phyloP scores from a whole-genome alignment of 202 grass and related monocot species.

The Dendrocalamus latiflorus region DNA sequence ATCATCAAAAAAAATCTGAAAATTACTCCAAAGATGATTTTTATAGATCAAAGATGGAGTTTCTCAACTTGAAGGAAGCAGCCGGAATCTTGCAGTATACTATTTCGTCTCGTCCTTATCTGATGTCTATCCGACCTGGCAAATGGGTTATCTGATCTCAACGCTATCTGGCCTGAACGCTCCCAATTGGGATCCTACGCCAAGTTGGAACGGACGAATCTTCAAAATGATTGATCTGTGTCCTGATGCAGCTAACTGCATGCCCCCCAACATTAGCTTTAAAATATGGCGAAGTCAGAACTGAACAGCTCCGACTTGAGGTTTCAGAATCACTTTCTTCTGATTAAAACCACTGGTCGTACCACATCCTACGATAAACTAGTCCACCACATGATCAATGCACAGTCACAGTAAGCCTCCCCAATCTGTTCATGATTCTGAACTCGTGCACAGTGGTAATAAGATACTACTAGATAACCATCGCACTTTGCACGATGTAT shows the following conservation, averaged over 20 bases:
- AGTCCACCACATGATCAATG: constrained; percentile 12
- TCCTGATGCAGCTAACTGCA: background rate
- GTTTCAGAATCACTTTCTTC: background rate
- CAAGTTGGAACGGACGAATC: constrained; percentile 7
- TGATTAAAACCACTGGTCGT: background rate
- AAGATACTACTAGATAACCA: background rate
- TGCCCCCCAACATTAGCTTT: background rate
- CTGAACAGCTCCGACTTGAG: constrained; percentile 5
- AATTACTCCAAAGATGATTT: background rate
- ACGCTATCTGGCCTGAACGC: background rate
- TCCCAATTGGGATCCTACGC: background rate
- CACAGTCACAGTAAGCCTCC: background rate
- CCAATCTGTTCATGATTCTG: background rate
- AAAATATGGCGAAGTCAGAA: constrained; percentile 28
- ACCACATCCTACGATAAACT: background rate
- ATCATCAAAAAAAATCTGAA: background rate
- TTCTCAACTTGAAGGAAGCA: background rate
- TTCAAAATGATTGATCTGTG: background rate
- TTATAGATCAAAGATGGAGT: background rate
- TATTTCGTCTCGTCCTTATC: background rate
- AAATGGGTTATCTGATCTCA: background rate
- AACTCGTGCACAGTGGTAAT: background rate
- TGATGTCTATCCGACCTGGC: background rate
- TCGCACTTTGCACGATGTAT: background rate
- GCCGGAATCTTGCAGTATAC: background rate